Evolutionary conservation across 2,329 filamentous ascomycete species (phyloP), one percentile per base, ranked within the genome.

Genomic region (Sarocladium kiliense): DNA sequence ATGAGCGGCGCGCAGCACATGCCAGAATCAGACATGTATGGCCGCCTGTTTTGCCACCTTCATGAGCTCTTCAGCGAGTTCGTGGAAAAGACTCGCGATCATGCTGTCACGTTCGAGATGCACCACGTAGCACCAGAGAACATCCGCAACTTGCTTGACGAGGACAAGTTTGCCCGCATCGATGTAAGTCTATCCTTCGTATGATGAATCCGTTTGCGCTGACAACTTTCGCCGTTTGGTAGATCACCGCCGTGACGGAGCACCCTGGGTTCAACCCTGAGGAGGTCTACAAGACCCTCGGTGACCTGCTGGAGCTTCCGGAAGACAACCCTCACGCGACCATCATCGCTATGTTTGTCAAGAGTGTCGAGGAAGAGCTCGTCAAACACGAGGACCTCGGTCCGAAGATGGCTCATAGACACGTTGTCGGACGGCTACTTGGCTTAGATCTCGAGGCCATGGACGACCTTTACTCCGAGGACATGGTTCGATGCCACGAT

Each of bases 141-240:
- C n/a, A 11, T 51, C 5, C 25, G 36, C 30, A 21, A 6, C 9
- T 23, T 36, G n/a, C 2, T 51, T 4, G 16, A 51, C 5, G 12
- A 4, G 5, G 27, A 11, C 18, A 51, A 27, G 18, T 36, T 51
- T 14, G 23, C 47, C 30, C 47, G 47, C 47, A 51, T 51, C 36
- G 47, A 51, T 51, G 47, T 51, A 19, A 49, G 44, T 49, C 21
- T 21, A 21, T n/a, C n/a, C n/a, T n/a, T n/a, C n/a, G n/a, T n/a
- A n/a, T n/a, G n/a, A n/a, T n/a, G n/a, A n/a, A n/a, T n/a, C n/a
- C n/a, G n/a, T n/a, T n/a, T n/a, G 7, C 9, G 3, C 47, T 51
- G 47, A 49, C 44, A 6, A 19, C 11, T 27, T n/a, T 4, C 14
- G 10, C 16, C 18, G 12, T 10, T 27, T 32, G 16, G 18, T n/a